These are phyloP conservation scores for Pestalotiopsis fici DNA, from an alignment of 2,329 filamentous ascomycete species.

Conservation along the genomic window DNA sequence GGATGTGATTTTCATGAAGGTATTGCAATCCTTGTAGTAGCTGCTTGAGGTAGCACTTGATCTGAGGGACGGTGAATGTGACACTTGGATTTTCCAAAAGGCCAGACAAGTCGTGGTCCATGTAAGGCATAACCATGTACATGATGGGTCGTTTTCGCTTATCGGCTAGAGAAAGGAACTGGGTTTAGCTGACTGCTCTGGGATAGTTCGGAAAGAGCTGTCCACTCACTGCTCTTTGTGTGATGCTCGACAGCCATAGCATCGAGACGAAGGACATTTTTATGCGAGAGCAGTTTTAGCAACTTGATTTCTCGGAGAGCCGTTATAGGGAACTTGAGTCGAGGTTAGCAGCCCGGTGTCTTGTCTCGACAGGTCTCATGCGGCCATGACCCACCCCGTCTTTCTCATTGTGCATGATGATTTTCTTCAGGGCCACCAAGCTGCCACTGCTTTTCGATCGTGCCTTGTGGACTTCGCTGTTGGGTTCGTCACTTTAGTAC, in stretches of 20 bases:
- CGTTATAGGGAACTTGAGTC: slow-evolving; percentile 84
- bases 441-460: slow-evolving; percentile 72
- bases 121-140: slow-evolving; percentile 99
- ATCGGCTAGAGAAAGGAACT: slow-evolving; percentile 54
- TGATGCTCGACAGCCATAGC: slow-evolving; percentile 93
- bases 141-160: slow-evolving; percentile 83
- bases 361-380: background rate
- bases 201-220: background rate
- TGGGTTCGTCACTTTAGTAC: background rate
- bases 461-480: slow-evolving; percentile 87
- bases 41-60: slow-evolving; percentile 97
- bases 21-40: slow-evolving; percentile 88
- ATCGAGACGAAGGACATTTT: slow-evolving; percentile 82
- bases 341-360: slow-evolving; percentile 14
- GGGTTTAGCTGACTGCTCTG: slow-evolving; percentile 12
- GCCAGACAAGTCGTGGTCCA: slow-evolving; percentile 98
- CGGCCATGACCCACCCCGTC: slow-evolving; percentile 67
- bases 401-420: slow-evolving; percentile 99
- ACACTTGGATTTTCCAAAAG: slow-evolving; percentile 94
- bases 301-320: slow-evolving; percentile 97
- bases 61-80: slow-evolving; percentile 82
- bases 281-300: slow-evolving; percentile 89
- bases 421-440: slow-evolving; percentile 92
- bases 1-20: slow-evolving; percentile 84
- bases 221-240: slow-evolving; percentile 28